Evolutionary conservation across 306 rosid genomes (phyloP).

Genomic region (Betula pendula): DNA sequence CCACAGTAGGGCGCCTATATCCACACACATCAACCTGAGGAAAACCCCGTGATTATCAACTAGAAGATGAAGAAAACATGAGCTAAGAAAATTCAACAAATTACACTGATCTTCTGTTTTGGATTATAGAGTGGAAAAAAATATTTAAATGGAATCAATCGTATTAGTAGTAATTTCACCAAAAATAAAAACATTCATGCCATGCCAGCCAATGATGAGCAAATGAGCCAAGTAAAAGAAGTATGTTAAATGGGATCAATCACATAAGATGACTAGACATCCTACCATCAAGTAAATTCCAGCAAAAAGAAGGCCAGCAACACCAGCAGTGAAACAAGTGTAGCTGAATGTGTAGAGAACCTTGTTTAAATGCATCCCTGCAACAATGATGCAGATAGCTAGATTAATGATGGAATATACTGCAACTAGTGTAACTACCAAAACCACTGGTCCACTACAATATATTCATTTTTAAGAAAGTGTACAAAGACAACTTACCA

Average conservation of each 20-base stretch:
- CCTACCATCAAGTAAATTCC: slow-evolving; percentile 84
- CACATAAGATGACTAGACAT: slow-evolving; percentile 4
- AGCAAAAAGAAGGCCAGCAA: slow-evolving; percentile 72
- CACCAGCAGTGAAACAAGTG: slow-evolving; percentile 82
- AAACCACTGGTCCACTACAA: not conserved
- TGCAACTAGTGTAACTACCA: not conserved
- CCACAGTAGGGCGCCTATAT: slow-evolving; percentile 49
- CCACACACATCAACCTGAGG: slow-evolving; percentile 86
- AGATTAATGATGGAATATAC: not conserved
- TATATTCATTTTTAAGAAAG: not conserved
- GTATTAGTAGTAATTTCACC: not conserved
- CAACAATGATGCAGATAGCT: not conserved
- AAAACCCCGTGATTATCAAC: not conserved
- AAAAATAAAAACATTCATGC: not conserved
- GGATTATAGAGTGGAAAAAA: not conserved
- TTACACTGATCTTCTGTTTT: not conserved
- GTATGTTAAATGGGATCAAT: not conserved
- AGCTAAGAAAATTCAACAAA: not conserved
- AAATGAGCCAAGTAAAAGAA: slow-evolving; percentile 8
- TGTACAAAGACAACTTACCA: slow-evolving; percentile 22
- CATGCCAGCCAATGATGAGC: not conserved
- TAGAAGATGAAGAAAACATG: not conserved
- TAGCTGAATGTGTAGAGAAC: slow-evolving; percentile 85
- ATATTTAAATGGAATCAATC: slow-evolving; percentile 1
- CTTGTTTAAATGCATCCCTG: slow-evolving; percentile 87